Evolutionary conservation across 129 eudicot species (phyloP).

Genomic region (Pseudognaphalium luteoalbum): DNA sequence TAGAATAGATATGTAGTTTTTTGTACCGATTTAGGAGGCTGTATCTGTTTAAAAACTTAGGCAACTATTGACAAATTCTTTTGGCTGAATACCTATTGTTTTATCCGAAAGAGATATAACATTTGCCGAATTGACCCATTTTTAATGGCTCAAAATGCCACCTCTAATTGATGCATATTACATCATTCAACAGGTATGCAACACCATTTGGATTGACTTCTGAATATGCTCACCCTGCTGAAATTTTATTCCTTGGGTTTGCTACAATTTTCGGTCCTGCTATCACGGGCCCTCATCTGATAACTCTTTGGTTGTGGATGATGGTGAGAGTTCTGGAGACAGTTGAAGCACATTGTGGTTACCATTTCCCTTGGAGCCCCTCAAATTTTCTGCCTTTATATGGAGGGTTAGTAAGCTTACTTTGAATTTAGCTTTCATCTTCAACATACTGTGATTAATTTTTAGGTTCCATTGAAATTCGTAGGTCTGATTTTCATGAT

Average conservation of each 20-base stretch:
- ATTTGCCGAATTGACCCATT: neutral
- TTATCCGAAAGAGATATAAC: neutral
- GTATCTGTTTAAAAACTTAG: neutral
- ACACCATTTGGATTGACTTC: constrained; percentile 99
- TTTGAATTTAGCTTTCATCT: neutral
- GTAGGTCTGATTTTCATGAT: constrained; percentile 96
- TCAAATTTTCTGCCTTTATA: constrained; percentile 92
- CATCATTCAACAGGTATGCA: constrained; percentile 61
- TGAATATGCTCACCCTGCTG: constrained; percentile 99
- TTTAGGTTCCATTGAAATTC: constrained; percentile 4
- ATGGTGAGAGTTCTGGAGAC: constrained; percentile 94
- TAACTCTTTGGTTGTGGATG: constrained; percentile 99
- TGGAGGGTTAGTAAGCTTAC: constrained; percentile 74
- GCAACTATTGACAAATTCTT: neutral
- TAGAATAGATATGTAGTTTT: neutral
- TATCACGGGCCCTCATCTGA: constrained; percentile 92
- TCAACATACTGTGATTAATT: neutral
- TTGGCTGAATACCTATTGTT: neutral
- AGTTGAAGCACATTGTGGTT: constrained; percentile 98
- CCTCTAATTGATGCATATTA: constrained; percentile 3
- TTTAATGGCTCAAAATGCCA: neutral
- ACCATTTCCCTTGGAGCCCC: constrained; percentile 98
- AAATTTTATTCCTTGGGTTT: constrained; percentile 91
- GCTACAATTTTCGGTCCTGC: constrained; percentile 98
- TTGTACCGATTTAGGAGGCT: neutral